Base-by-base conservation (phyloP, 441 rosid species). In the Francoa sonchifolia region DNA sequence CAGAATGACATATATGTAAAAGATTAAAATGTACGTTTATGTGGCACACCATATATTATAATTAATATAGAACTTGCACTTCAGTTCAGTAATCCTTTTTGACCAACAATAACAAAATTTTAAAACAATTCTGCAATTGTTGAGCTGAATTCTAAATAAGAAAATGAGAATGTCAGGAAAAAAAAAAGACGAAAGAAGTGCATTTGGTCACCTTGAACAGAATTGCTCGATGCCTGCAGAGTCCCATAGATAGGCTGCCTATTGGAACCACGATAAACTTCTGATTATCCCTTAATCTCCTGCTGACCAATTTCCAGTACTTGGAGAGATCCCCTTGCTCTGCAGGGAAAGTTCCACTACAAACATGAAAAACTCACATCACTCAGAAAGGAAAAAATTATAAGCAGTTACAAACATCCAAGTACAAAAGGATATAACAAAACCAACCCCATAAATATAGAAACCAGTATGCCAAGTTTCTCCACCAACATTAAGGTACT, bases 211-310 rank as follows among this genome's bases (percentile, higher is more conserved):
- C 74, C 59, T 69, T 69, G 48, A 68, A 64, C 32, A 68, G 56
- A 29, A 64, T 31, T 7, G 59, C 65, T 28, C 71, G 71, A 38
- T 69, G 74, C 35, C 48, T 31, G 27, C 71, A 68, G 35, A 68
- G 65, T 34, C 74, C 74, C 33, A 61, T 35, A 18, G 68, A 35
- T 52, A 68, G 48, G 49, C 71, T 64, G 54, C 74, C 71, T 16
- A 68, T 64, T 12, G 71, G 74, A 42, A 65, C 44, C 8, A 68
- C 48, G 50, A 64, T 52, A 50, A 67, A 57, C 38, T 63, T 55
- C 20, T 59, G 47, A 51, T 54, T 35, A 17, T 47, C 59, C 33
- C 57, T 57, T 42, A 63, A 20, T 47, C 35, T 35, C 14, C 47
- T 46, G 18, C 57, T 44, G 57, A 49, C 44, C 34, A 57, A 57